phyloP scores from a whole-genome alignment of 179 eudicot species.

The Beta lomatogona region DNA sequence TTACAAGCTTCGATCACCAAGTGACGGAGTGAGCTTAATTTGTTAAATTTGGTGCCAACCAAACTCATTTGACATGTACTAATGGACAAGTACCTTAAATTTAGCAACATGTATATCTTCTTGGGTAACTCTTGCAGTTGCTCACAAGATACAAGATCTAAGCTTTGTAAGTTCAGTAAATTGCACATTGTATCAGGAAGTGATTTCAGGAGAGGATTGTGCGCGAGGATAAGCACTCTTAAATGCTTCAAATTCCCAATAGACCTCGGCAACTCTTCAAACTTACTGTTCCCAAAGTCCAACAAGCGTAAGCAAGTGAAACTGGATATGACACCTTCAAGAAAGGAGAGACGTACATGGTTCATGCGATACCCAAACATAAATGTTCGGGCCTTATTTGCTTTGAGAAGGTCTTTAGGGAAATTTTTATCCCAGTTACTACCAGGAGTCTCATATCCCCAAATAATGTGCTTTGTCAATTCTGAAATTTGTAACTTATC shows the following conservation, averaged over 20 bases:
- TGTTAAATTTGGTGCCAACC: too few relatives aligned
- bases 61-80: slow-evolving; percentile 20
- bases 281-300: slow-evolving; percentile 13
- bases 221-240: too few relatives aligned
- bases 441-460: not conserved
- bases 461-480: slow-evolving; percentile 28
- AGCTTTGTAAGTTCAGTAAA: slow-evolving; percentile 26
- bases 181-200: too few relatives aligned
- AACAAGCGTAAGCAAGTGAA: slow-evolving; percentile 39
- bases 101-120: slow-evolving; percentile 20
- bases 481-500: not conserved
- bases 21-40: too few relatives aligned
- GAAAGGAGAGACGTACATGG: slow-evolving; percentile 29
- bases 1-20: too few relatives aligned
- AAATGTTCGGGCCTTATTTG: slow-evolving; percentile 38
- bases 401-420: slow-evolving; percentile 27
- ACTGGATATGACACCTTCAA: slow-evolving; percentile 24
- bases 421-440: not conserved
- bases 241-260: slow-evolving; percentile 29
- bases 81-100: slow-evolving; percentile 34
- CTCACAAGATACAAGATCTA: slow-evolving; percentile 36
- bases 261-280: slow-evolving; percentile 45
- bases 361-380: slow-evolving; percentile 15
- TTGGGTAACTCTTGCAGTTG: slow-evolving; percentile 38
- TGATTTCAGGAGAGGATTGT: too few relatives aligned